Percentiles rank a stretch among this genome's conserved stretches.
These are phyloP conservation scores for Teunomyces tritomae DNA, from an alignment of 805 yeast species.

Conservation along the genomic window DNA sequence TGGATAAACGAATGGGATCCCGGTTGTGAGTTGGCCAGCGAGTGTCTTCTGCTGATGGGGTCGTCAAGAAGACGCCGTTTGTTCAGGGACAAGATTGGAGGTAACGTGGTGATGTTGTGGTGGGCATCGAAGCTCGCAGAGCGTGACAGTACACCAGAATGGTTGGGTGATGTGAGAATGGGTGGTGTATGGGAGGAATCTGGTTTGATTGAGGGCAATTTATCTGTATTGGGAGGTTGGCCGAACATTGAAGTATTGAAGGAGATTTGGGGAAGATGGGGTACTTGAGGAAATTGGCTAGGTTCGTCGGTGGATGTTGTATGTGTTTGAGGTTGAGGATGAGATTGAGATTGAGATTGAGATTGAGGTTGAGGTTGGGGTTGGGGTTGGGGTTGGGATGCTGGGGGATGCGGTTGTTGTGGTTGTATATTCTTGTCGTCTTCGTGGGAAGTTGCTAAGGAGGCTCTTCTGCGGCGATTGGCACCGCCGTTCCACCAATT, in stretches of 20 bases:
- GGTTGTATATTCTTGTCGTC: constrained; percentile 4
- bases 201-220: not conserved
- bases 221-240: constrained; percentile 6
- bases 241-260: constrained; percentile 44
- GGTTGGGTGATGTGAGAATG: constrained; percentile 6
- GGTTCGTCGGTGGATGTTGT: not conserved
- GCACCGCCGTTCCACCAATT: constrained; percentile 98
- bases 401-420: not conserved
- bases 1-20: constrained; percentile 2
- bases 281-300: constrained; percentile 14
- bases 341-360: not conserved
- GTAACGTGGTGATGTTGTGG: constrained; percentile 8
- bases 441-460: constrained; percentile 13
- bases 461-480: constrained; percentile 65
- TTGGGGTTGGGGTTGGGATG: not conserved
- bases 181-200: constrained; percentile 6
- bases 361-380: not conserved
- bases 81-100: constrained; percentile 12
- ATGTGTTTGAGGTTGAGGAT: not conserved
- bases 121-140: constrained; percentile 8
- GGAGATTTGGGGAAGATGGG: constrained; percentile 31
- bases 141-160: not conserved
- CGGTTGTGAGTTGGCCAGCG: constrained; percentile 9
- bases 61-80: constrained; percentile 15
- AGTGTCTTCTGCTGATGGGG: constrained; percentile 13